phyloP scores from a whole-genome alignment of 176 grass and related monocot species.

The Raddia guianensis region DNA sequence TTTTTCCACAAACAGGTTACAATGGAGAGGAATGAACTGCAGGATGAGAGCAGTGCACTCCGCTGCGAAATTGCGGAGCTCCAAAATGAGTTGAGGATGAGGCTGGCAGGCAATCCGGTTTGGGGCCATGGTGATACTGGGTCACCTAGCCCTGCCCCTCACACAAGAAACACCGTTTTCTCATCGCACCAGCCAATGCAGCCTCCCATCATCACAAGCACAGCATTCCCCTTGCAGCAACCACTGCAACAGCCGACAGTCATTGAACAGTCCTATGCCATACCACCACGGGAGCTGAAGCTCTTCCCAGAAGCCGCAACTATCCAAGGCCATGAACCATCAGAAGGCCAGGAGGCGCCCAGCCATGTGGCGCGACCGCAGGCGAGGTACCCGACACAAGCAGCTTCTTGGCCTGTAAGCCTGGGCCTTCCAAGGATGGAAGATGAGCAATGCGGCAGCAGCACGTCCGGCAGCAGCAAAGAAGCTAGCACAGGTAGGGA shows the following conservation, averaged over 20 bases:
- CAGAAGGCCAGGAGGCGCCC: constrained; percentile 27
- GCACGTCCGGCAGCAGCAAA: constrained; percentile 38
- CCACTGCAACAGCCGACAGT: constrained; percentile 32
- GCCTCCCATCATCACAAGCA: constrained; percentile 27
- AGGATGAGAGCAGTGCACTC: constrained; percentile 62
- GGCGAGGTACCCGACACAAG: constrained; percentile 51
- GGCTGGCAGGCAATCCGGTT: constrained; percentile 5
- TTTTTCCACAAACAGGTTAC: constrained; percentile 50
- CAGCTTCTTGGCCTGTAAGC: constrained; percentile 50
- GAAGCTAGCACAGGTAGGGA: constrained; percentile 37
- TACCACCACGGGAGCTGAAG: constrained; percentile 64
- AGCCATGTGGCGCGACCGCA: constrained; percentile 48
- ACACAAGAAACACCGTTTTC: constrained; percentile 1
- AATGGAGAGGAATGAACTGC: constrained; percentile 77
- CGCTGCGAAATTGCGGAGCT: constrained; percentile 65
- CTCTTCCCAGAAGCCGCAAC: constrained; percentile 56
- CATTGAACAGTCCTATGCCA: constrained; percentile 17
- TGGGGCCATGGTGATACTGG: constrained; percentile 27
- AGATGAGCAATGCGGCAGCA: constrained; percentile 61
- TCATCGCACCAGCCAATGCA: constrained; percentile 48
- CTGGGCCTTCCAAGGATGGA: constrained; percentile 55
- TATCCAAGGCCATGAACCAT: constrained; percentile 13
- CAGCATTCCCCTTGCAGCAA: constrained; percentile 51
- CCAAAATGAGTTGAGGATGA: constrained; percentile 45
- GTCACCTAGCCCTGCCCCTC: background rate